Conservation (phyloP, 2,329 filamentous ascomycete species). For the Alternaria tenuissima region DNA sequence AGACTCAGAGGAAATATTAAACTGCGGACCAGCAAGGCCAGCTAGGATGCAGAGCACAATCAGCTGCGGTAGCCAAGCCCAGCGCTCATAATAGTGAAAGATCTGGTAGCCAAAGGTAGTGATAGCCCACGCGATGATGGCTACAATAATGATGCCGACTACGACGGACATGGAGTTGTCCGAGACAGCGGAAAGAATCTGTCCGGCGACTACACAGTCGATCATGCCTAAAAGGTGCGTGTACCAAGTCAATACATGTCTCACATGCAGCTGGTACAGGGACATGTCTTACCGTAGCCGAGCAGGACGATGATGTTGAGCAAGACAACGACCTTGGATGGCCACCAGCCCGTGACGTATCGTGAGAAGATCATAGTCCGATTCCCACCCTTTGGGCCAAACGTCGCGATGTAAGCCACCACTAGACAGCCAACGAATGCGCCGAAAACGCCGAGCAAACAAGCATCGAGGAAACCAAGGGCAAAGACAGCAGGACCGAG, state of each 20-base stretch:
- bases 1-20: slow-evolving; percentile 63
- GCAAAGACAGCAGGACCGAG: slow-evolving; percentile 67
- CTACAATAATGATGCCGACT: slow-evolving; percentile 72
- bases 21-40: slow-evolving; percentile 67
- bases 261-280: background rate
- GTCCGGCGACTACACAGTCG: slow-evolving; percentile 71
- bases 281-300: slow-evolving; percentile 57
- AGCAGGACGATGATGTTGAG: slow-evolving; percentile 70
- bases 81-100: slow-evolving; percentile 75
- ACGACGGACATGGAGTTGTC: slow-evolving; percentile 66
- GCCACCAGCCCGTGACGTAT: slow-evolving; percentile 72
- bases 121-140: slow-evolving; percentile 68
- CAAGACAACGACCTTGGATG: slow-evolving; percentile 68
- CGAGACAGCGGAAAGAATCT: slow-evolving; percentile 73
- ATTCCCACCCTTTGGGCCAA: slow-evolving; percentile 68
- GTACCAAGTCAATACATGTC: background rate
- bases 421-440: slow-evolving; percentile 63
- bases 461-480: slow-evolving; percentile 65
- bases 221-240: slow-evolving; percentile 55
- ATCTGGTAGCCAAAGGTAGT: slow-evolving; percentile 73
- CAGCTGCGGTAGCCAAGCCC: slow-evolving; percentile 70
- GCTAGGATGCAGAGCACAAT: slow-evolving; percentile 68
- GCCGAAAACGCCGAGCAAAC: slow-evolving; percentile 66
- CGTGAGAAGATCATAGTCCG: slow-evolving; percentile 66
- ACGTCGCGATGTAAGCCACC: slow-evolving; percentile 68